A percentile compares a stretch with the other conserved stretches of the same genome.
phyloP scores from a whole-genome alignment of 768 basidiomycete species.

The Pleurotus ostreatus region DNA sequence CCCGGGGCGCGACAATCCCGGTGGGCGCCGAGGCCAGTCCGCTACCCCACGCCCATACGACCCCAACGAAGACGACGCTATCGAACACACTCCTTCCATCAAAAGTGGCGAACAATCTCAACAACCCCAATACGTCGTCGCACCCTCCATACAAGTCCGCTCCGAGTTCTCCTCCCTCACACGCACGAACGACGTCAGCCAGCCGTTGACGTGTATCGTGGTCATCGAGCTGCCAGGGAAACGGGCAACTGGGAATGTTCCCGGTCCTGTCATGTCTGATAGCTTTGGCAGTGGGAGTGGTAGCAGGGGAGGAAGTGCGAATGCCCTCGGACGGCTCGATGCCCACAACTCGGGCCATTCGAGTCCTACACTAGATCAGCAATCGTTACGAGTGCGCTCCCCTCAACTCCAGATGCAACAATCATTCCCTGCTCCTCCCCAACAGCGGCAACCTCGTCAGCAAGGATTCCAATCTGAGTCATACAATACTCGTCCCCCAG shows the following conservation, averaged over 20 bases:
- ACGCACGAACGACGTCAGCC: constrained; percentile 62
- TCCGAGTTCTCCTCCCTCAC: constrained; percentile 86
- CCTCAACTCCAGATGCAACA: constrained; percentile 20
- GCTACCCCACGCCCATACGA: constrained; percentile 45
- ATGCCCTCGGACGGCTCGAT: constrained; percentile 11
- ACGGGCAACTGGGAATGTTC: constrained; percentile 43
- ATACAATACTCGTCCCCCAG: background rate
- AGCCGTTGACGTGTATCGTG: constrained; percentile 78
- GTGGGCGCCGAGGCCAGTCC: constrained; percentile 27
- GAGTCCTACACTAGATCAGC: constrained; percentile 35
- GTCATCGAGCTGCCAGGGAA: constrained; percentile 88
- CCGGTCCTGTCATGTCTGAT: constrained; percentile 51
- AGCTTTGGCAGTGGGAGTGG: constrained; percentile 25
- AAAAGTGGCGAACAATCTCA: constrained; percentile 40
- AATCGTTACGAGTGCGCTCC: constrained; percentile 14
- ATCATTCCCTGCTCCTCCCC: constrained; percentile 4
- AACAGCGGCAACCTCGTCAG: constrained; percentile 17
- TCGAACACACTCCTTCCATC: constrained; percentile 54
- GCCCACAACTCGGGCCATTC: constrained; percentile 35
- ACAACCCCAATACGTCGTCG: constrained; percentile 71
- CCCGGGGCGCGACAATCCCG: constrained; percentile 66
- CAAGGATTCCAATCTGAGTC: background rate
- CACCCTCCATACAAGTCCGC: constrained; percentile 90
- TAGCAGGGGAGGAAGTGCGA: background rate
- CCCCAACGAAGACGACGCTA: constrained; percentile 82